These are phyloP conservation scores for Boletellus ananiceps DNA, from an alignment of 768 basidiomycete species.

Conservation along the genomic window DNA sequence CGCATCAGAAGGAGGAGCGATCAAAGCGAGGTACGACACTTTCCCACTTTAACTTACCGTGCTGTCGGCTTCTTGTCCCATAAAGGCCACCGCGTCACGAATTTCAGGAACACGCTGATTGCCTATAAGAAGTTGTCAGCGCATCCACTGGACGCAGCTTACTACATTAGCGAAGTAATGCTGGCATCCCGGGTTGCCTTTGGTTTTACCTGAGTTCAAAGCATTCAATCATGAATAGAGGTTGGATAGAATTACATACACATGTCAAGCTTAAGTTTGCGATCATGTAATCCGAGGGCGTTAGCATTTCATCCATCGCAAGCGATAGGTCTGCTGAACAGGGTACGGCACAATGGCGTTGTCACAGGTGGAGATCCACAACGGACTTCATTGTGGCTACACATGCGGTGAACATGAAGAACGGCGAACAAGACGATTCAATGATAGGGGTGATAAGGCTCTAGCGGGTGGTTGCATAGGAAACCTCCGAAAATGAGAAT, in stretches of 20 bases:
- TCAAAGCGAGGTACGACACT: neutral
- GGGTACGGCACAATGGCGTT: neutral
- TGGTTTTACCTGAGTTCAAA: constrained; percentile 17
- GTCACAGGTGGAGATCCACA: constrained; percentile 9
- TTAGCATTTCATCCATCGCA: neutral
- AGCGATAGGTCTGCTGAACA: neutral
- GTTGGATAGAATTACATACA: constrained; percentile 20
- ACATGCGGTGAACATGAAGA: constrained; percentile 19
- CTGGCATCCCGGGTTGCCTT: constrained; percentile 10
- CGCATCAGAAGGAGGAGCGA: constrained; percentile 1
- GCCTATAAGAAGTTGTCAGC: neutral
- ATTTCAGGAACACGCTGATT: constrained; percentile 2
- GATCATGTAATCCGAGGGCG: constrained; percentile 3
- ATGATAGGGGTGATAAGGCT: constrained; percentile 2
- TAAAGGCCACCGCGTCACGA: neutral
- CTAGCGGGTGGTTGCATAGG: neutral
- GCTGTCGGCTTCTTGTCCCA: constrained; percentile 4
- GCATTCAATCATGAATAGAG: neutral
- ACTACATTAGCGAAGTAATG: neutral
- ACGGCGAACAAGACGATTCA: constrained; percentile 3
- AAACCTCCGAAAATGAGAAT: constrained; percentile 8
- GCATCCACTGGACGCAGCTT: neutral
- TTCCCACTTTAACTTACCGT: constrained; percentile 6
- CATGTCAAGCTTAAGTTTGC: constrained; percentile 22
- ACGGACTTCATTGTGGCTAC: constrained; percentile 11